Evolutionary conservation across 345 rosid genomes (phyloP), one percentile per base, ranked within the genome.

Genomic region (Acer campestre): DNA sequence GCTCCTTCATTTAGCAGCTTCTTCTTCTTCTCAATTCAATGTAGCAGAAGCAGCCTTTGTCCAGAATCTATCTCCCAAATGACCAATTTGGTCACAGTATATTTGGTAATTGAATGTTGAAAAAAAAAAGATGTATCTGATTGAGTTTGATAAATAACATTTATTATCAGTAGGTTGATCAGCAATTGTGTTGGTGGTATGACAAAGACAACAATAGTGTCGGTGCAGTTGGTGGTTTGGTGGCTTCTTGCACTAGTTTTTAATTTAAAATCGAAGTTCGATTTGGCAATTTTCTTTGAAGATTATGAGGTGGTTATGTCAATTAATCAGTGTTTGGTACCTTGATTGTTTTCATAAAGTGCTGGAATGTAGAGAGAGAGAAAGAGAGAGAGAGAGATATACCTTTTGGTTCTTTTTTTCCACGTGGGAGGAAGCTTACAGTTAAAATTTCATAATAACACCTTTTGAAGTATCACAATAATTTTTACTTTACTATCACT

Each of bases 221-320:
- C 74, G 62, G 74, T 29, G 74, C 23, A 9, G 23, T 51, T 7
- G 23, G 23, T 53, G 5, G 62, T 17, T 70, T 29, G 74, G 74
- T 51, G 74, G 74, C 25, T 8, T 59, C 22, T 59, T 49, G 55
- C 18, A 49, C 55, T 3, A 14, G 55, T 49, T 3, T 14, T 14
- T 49, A 4, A 12, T 49, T 49, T 14, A 53, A 53, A 16, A 53
- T 16, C 4, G n/a, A 53, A 5, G n/a, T 5, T 4, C 55, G 14
- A 49, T 49, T 49, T 49, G 55, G n/a, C 58, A 14, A 16, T 7
- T 3, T 53, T 16, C 7, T 5, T 53, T 16, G n/a, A 53, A 14
- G 58, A 53, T 53, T 17, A 53, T 16, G 58, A 20, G 63, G 63
- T 59, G 63, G 62, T 7, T 59, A 59, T n/a, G 4, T 22, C 10